Percentiles rank a stretch among this genome's conserved stretches.
These are phyloP conservation scores for Backusella australiensis DNA, from an alignment of 192 early-diverging fungal genomes.

Conservation along the genomic window DNA sequence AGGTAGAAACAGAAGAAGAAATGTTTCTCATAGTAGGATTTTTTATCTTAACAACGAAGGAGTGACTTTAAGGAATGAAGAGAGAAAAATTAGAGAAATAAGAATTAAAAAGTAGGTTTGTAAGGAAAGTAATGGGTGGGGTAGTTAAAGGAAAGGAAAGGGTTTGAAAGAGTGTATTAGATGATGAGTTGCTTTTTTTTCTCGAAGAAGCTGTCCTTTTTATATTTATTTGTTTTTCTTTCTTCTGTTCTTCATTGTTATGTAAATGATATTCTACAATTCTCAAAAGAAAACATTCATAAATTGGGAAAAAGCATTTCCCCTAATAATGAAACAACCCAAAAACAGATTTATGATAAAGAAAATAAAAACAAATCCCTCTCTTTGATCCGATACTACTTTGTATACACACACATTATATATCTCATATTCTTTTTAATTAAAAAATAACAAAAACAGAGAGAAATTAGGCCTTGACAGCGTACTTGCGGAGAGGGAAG, in stretches of 20 bases:
- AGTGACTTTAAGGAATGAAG: neutral
- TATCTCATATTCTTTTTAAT: constrained; percentile 1
- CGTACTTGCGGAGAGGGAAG: constrained; percentile 93
- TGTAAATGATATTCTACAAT: neutral
- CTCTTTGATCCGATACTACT: neutral
- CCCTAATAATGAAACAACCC: neutral
- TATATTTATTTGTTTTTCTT: neutral
- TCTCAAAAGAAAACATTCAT: neutral
- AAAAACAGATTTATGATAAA: neutral
- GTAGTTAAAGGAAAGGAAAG: neutral
- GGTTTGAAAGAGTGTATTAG: neutral
- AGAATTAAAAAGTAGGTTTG: neutral
- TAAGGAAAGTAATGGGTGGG: constrained; percentile 3
- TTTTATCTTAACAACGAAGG: neutral
- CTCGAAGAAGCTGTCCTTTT: neutral
- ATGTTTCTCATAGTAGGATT: neutral
- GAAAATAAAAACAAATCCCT: neutral
- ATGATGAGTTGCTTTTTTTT: neutral
- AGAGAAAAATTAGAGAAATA: too few relatives aligned
- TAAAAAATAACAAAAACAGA: neutral
- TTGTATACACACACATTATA: neutral
- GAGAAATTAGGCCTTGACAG: constrained; percentile 74
- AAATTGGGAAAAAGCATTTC: neutral
- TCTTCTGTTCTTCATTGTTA: neutral
- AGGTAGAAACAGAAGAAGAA: neutral